A percentile compares a stretch with the other conserved stretches of the same genome.
phyloP scores from a whole-genome alignment of 495 filamentous ascomycete species.

The Cercophora samala region DNA sequence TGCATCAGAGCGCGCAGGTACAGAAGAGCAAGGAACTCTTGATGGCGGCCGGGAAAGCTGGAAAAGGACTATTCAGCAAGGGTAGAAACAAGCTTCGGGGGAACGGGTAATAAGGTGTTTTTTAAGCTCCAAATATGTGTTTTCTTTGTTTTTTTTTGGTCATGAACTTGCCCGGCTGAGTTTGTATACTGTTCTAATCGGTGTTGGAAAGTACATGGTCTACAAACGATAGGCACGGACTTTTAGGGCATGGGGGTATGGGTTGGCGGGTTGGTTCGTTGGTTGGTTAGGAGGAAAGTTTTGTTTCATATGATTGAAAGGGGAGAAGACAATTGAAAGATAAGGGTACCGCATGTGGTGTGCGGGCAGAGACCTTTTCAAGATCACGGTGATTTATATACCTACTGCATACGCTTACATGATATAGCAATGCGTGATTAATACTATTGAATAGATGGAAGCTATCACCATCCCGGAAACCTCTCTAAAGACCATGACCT shows the following conservation, averaged over 20 bases:
- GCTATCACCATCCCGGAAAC: too few relatives aligned
- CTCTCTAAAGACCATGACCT: too few relatives aligned
- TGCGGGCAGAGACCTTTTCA: too few relatives aligned
- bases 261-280: background rate
- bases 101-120: constrained; percentile 79
- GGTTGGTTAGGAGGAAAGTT: background rate
- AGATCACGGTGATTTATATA: too few relatives aligned
- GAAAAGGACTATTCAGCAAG: constrained; percentile 83
- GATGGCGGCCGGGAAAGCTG: constrained; percentile 75
- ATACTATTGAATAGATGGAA: too few relatives aligned
- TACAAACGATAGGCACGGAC: background rate
- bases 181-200: background rate
- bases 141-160: constrained; percentile 1
- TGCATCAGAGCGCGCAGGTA: constrained; percentile 45
- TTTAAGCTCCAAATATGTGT: constrained; percentile 31
- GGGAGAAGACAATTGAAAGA: too few relatives aligned
- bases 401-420: too few relatives aligned
- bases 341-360: too few relatives aligned
- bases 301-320: background rate
- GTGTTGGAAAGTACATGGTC: background rate
- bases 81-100: constrained; percentile 76
- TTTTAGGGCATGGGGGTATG: background rate
- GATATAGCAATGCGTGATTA: too few relatives aligned
- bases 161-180: background rate
- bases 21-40: constrained; percentile 81